Percentiles rank a stretch among this genome's conserved stretches.
Evolutionary conservation across 495 filamentous ascomycete species (phyloP).

Genomic region (Penicillium turbatum): DNA sequence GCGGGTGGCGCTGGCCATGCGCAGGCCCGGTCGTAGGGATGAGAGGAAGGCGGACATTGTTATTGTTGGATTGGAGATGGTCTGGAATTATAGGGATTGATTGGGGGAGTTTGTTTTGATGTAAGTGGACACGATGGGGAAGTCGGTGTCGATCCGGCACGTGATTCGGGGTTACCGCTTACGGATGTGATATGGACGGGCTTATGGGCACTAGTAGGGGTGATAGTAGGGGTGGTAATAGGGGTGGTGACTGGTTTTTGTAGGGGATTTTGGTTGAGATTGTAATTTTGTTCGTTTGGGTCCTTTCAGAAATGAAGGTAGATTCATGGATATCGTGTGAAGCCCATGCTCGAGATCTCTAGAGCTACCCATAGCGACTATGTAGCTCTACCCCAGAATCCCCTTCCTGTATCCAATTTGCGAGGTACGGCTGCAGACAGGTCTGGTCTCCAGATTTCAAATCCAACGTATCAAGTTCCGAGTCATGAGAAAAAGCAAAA

Average conservation of each 20-base stretch:
- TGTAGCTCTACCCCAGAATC: neutral
- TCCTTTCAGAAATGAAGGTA: neutral
- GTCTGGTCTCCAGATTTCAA: neutral
- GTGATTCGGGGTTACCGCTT: neutral
- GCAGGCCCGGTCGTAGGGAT: constrained; percentile 35
- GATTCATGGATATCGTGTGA: no score
- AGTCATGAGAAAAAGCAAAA: neutral
- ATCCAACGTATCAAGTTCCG: neutral
- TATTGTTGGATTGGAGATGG: constrained; percentile 33
- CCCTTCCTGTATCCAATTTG: neutral
- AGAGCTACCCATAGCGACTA: neutral
- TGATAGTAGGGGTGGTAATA: neutral
- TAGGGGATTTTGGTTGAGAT: neutral
- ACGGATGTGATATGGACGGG: constrained; percentile 1
- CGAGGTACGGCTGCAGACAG: neutral
- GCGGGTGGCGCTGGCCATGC: constrained; percentile 44
- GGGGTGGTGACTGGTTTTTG: neutral
- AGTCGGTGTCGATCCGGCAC: neutral
- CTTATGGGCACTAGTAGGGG: neutral
- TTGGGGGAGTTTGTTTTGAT: neutral
- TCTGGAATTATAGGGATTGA: constrained; percentile 24
- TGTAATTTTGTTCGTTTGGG: neutral
- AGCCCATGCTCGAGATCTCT: neutral
- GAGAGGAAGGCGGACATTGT: constrained; percentile 51
- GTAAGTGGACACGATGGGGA: neutral